A percentile compares a stretch with the other conserved stretches of the same genome.
phyloP scores from a whole-genome alignment of 2,329 filamentous ascomycete genomes.

The Rugonectria rugulosa region DNA sequence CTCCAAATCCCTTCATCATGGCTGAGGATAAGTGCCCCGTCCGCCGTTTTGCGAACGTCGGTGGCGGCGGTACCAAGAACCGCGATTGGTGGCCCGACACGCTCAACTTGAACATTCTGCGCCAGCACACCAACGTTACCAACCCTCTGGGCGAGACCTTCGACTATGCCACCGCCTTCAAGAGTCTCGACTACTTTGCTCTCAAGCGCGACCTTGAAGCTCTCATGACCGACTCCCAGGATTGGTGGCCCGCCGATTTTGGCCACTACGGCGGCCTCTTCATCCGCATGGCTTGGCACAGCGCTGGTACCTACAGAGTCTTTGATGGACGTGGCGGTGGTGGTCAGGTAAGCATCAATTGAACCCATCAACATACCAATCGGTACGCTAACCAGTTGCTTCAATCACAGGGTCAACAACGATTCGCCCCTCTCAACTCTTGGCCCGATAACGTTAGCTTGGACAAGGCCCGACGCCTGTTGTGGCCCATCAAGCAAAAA shows the following conservation, averaged over 20 bases:
- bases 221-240: slow-evolving; percentile 80
- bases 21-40: slow-evolving; percentile 18
- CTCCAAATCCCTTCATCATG: neutral
- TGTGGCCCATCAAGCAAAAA: slow-evolving; percentile 85
- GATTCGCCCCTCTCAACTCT: slow-evolving; percentile 80
- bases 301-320: slow-evolving; percentile 79
- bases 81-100: slow-evolving; percentile 77
- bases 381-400: neutral
- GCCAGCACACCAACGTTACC: slow-evolving; percentile 69
- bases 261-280: slow-evolving; percentile 84
- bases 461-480: slow-evolving; percentile 80
- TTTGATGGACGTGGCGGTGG: slow-evolving; percentile 78
- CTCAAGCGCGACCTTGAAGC: slow-evolving; percentile 77
- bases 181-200: slow-evolving; percentile 61
- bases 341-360: slow-evolving; percentile 54
- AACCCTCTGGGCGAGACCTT: slow-evolving; percentile 72
- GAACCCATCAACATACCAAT: neutral
- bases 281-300: slow-evolving; percentile 84
- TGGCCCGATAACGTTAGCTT: slow-evolving; percentile 83
- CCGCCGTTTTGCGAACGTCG: slow-evolving; percentile 43
- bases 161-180: slow-evolving; percentile 76
- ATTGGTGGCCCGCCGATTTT: slow-evolving; percentile 84
- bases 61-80: slow-evolving; percentile 71
- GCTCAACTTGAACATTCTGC: slow-evolving; percentile 74
- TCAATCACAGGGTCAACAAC: slow-evolving; percentile 67